Conservation (phyloP, 768 basidiomycete genomes). For the Lactarius evosmus region DNA sequence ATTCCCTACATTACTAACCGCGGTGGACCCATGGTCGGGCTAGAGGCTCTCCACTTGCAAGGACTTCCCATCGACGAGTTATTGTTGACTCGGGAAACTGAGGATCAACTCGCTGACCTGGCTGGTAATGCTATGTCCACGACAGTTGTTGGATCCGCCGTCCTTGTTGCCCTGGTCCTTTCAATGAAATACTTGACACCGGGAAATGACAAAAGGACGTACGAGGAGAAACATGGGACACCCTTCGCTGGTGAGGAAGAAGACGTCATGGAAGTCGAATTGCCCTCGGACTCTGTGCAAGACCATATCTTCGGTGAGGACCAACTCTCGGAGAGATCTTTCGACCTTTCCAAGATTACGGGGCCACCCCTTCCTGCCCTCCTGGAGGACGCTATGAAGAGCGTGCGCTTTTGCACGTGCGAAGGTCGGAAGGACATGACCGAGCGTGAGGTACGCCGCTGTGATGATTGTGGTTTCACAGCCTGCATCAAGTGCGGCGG, state of each 20-base stretch:
- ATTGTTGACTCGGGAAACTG: constrained; percentile 85
- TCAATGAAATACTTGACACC: constrained; percentile 62
- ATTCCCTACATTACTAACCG: constrained; percentile 95
- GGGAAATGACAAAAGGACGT: constrained; percentile 62
- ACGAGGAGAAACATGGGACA: constrained; percentile 58
- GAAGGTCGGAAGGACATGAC: constrained; percentile 85
- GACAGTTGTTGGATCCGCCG: constrained; percentile 89
- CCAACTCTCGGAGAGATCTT: constrained; percentile 53
- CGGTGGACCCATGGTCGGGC: constrained; percentile 91
- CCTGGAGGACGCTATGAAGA: constrained; percentile 60
- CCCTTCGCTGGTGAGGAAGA: constrained; percentile 33
- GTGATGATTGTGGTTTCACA: constrained; percentile 71
- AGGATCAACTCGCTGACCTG: constrained; percentile 90
- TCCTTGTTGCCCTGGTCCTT: constrained; percentile 74
- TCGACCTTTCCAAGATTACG: constrained; percentile 63
- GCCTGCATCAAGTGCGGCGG: constrained; percentile 87
- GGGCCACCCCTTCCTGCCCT: constrained; percentile 49
- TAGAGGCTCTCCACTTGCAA: constrained; percentile 92
- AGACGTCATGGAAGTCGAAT: constrained; percentile 52
- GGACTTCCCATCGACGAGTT: constrained; percentile 92
- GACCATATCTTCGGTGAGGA: constrained; percentile 73
- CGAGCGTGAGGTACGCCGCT: constrained; percentile 58
- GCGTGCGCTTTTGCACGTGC: constrained; percentile 81
- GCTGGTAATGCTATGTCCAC: constrained; percentile 99
- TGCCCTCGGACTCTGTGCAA: constrained; percentile 36